Conservation (phyloP, 805 yeast species). For the baker's yeast (Saccharomyces cerevisiae) region DNA sequence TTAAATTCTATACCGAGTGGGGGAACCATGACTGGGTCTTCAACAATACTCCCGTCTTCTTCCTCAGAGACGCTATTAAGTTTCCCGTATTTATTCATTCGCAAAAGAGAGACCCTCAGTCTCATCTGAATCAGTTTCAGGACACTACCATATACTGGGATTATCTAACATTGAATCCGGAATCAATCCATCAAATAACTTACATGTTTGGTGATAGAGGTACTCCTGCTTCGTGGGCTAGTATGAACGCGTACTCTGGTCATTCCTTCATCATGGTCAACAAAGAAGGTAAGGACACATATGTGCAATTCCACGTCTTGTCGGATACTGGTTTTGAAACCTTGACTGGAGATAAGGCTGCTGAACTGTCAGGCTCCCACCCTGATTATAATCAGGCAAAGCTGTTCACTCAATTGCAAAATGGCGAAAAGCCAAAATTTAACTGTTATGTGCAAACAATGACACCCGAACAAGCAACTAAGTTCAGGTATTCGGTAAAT, state of each 20-base stretch:
- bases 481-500: constrained; percentile 69
- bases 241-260: constrained; percentile 58
- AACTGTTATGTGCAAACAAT: constrained; percentile 51
- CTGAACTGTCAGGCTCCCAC: constrained; percentile 37
- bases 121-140: constrained; percentile 33
- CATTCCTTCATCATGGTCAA: constrained; percentile 55
- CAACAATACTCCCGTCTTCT: constrained; percentile 81
- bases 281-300: constrained; percentile 40
- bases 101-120: constrained; percentile 71
- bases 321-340: constrained; percentile 45
- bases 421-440: constrained; percentile 45
- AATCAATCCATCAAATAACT: constrained; percentile 48
- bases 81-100: constrained; percentile 86
- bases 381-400: constrained; percentile 42
- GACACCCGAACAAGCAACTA: constrained; percentile 72
- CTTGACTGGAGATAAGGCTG: constrained; percentile 40
- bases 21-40: constrained; percentile 80
- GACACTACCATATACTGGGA: constrained; percentile 55
- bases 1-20: constrained; percentile 74
- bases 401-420: constrained; percentile 38
- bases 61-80: constrained; percentile 67
- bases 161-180: constrained; percentile 46
- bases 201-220: constrained; percentile 55
- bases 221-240: constrained; percentile 45
- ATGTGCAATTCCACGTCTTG: constrained; percentile 47